Conservation (phyloP, 768 basidiomycete species). For the Termitomyces sp. region DNA sequence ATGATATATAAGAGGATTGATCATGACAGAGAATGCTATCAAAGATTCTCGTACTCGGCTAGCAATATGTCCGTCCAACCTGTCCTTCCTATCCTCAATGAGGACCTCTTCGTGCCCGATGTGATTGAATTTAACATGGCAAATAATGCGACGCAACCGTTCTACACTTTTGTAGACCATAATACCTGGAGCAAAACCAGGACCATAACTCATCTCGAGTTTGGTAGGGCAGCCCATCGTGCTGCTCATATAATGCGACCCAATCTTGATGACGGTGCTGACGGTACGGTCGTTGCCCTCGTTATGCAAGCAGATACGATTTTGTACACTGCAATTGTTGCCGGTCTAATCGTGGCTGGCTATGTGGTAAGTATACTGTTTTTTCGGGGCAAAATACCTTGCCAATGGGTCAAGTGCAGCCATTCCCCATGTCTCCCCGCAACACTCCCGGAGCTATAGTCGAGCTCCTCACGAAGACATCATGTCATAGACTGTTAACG, state of each 20-base stretch:
- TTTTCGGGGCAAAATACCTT: background rate
- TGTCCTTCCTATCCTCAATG: constrained; percentile 1
- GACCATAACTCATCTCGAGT: constrained; percentile 34
- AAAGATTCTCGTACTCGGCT: background rate
- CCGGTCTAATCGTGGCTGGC: constrained; percentile 26
- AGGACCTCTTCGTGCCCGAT: constrained; percentile 4
- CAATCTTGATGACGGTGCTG: constrained; percentile 18
- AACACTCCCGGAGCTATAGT: constrained; percentile 28
- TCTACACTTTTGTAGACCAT: background rate
- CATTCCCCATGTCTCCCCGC: constrained; percentile 34
- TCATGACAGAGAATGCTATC: background rate
- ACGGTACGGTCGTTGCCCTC: constrained; percentile 27
- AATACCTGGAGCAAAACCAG: constrained; percentile 7
- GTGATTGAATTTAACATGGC: constrained; percentile 8
- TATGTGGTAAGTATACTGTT: constrained; percentile 17
- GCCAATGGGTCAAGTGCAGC: constrained; percentile 15
- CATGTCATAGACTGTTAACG: constrained; percentile 31
- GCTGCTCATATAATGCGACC: constrained; percentile 32
- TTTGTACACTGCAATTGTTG: constrained; percentile 28
- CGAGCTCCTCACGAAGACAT: constrained; percentile 29
- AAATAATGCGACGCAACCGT: constrained; percentile 8
- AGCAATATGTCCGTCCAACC: background rate
- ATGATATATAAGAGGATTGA: background rate
- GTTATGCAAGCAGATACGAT: constrained; percentile 22
- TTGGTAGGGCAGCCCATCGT: constrained; percentile 19